phyloP scores from a whole-genome alignment of 768 basidiomycete genomes.

The Rhodosporidiobolus odoratus region DNA sequence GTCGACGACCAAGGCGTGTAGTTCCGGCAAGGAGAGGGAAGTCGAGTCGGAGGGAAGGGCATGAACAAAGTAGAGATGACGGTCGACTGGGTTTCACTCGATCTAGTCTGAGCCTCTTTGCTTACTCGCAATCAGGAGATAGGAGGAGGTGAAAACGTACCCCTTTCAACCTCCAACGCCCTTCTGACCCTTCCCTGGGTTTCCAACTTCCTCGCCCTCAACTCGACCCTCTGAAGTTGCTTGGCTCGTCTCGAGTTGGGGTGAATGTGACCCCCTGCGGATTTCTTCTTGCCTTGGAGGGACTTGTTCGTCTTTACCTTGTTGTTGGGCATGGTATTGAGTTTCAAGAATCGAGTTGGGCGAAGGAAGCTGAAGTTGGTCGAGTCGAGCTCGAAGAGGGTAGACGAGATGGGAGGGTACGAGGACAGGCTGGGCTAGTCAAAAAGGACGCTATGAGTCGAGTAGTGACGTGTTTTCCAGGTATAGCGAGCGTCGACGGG shows the following conservation, averaged over 20 bases:
- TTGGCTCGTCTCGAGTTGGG: slow-evolving; percentile 40
- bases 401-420: not conserved
- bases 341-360: not conserved
- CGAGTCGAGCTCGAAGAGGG: no score
- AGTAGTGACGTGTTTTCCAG: no score
- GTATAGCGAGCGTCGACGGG: no score
- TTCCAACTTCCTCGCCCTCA: slow-evolving; percentile 32
- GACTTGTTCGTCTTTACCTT: slow-evolving; percentile 30
- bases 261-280: slow-evolving; percentile 22
- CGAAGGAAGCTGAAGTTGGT: not conserved
- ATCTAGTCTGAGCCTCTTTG: no score
- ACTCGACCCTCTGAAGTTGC: slow-evolving; percentile 38
- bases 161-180: slow-evolving; percentile 7
- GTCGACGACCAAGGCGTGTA: slow-evolving; percentile 28
- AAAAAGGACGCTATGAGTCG: no score
- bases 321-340: slow-evolving; percentile 30
- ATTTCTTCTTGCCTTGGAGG: slow-evolving; percentile 34
- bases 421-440: no score
- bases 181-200: slow-evolving; percentile 18
- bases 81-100: slow-evolving; percentile 26
- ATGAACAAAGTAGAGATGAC: slow-evolving; percentile 34
- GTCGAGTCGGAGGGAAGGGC: slow-evolving; percentile 21
- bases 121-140: not conserved
- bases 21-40: slow-evolving; percentile 30
- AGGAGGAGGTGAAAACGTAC: not conserved